Percentiles rank a stretch among this genome's conserved stretches.
These are phyloP conservation scores for Mitragyna speciosa DNA, from an alignment of 257 asterid species.

Conservation along the genomic window DNA sequence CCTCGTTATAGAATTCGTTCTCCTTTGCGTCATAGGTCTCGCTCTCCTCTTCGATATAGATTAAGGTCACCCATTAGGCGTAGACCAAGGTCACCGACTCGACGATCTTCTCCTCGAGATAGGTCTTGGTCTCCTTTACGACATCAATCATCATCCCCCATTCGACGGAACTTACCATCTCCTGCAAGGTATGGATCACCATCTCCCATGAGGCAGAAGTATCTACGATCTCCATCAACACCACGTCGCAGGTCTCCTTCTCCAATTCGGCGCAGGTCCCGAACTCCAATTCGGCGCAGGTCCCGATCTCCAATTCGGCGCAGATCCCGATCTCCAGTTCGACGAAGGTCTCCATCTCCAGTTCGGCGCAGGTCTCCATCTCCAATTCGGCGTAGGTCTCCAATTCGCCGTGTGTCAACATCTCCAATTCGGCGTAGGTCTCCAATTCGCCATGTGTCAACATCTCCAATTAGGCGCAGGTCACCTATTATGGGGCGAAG, in stretches of 20 bases:
- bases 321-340: neutral
- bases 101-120: constrained; percentile 21
- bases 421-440: constrained; percentile 20
- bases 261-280: constrained; percentile 31
- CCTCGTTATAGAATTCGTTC: constrained; percentile 58
- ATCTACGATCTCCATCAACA: constrained; percentile 53
- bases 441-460: constrained; percentile 33
- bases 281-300: constrained; percentile 24
- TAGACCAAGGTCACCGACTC: constrained; percentile 38
- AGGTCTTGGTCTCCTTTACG: constrained; percentile 47
- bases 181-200: constrained; percentile 40
- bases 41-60: constrained; percentile 50
- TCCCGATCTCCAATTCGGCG: constrained; percentile 9
- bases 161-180: constrained; percentile 44
- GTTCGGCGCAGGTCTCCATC: constrained; percentile 20
- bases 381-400: constrained; percentile 6
- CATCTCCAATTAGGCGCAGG: constrained; percentile 27
- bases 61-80: constrained; percentile 37
- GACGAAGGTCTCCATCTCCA: constrained; percentile 37
- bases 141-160: constrained; percentile 44
- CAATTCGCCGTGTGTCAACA: constrained; percentile 33
- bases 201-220: constrained; percentile 46
- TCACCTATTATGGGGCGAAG: constrained; percentile 24
- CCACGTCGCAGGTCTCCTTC: constrained; percentile 49
- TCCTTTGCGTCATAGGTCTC: constrained; percentile 56